Evolutionary conservation across 1,284 basidiomycete species (phyloP), one percentile per base, ranked within the genome.

Genomic region (Ustilago xerochloae): DNA sequence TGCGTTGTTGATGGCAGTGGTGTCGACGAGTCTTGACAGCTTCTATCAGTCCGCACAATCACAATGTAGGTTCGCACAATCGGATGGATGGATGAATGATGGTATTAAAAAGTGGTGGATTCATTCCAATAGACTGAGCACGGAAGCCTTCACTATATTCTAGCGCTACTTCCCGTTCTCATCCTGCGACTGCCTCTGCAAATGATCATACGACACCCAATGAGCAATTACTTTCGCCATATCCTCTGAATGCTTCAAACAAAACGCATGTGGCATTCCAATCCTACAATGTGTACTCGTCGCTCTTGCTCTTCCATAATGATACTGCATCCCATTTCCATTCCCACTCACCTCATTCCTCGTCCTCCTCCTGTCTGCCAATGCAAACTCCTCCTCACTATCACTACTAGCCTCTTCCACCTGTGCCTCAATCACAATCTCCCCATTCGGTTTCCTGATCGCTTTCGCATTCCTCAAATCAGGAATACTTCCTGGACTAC

Each of bases 221-320:
- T 63, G 38, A 22, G 52, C 46, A 0, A 65, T 52, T 6, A 75
- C 26, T 13, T 52, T 62, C 1, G 67, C 73, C 73, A 75, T 68
- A 8, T 72, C 46, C 18, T 72, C 55, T 18, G 58, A 54, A 36
- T 72, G 51, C 28, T 66, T 39, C 29, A 80, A 28, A n/a, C 71
- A 77, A 45, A 80, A 80, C 1, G 78, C 77, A 54, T 80, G 78
- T 1, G 76, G 73, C 56, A 77, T 74, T 6, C 77, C 78, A 3
- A 74, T 30, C 33, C 53, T 58, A 49, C 78, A 79, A 16, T 79
- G 65, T 6, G 71, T 75, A 16, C 67, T 61, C 0, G 67, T 78
- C 20, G 67, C 60, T 4, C 35, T 51, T 12, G 38, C 26, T n/a
- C 55, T 57, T 0, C 41, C 58, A 29, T 47, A 48, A 32, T 60